A percentile compares a stretch with the other conserved stretches of the same genome.
Evolutionary conservation across 495 filamentous ascomycete species (phyloP).

Genomic region (Penicillium simplicissimum): DNA sequence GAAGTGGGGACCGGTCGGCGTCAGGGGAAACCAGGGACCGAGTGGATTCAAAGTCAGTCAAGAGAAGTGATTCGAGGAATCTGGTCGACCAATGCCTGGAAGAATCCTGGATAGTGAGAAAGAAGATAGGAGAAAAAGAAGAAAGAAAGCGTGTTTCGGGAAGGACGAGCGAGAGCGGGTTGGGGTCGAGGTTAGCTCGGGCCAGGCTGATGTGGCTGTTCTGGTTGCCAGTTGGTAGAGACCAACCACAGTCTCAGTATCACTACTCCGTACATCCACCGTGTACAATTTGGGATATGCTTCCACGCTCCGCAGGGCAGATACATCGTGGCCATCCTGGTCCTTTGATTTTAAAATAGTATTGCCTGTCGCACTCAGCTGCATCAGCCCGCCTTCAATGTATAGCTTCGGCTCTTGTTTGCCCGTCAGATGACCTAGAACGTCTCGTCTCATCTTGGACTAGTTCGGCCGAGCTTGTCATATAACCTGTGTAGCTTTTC

Average conservation of each 20-base stretch:
- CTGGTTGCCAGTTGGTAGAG: constrained; percentile 6
- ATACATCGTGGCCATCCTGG: background rate
- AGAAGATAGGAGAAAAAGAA: background rate
- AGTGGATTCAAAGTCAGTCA: constrained; percentile 17
- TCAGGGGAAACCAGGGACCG: constrained; percentile 36
- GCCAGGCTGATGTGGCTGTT: constrained; percentile 23
- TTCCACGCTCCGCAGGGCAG: background rate
- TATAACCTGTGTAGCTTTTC: background rate
- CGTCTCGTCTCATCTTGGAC: background rate
- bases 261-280: background rate
- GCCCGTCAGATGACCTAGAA: background rate
- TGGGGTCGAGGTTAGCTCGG: constrained; percentile 23
- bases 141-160: background rate
- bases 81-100: constrained; percentile 8
- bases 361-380: background rate
- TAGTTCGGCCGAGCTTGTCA: background rate
- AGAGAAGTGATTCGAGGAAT: background rate
- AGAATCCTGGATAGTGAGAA: background rate
- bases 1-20: constrained; percentile 35
- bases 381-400: background rate
- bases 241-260: background rate
- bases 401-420: background rate
- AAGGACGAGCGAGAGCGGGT: constrained; percentile 14
- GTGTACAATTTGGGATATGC: background rate
- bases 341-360: background rate